Evolutionary conservation across 331 rosid species (phyloP), one percentile per base, ranked within the genome.

Genomic region (Rosa hybrid): DNA sequence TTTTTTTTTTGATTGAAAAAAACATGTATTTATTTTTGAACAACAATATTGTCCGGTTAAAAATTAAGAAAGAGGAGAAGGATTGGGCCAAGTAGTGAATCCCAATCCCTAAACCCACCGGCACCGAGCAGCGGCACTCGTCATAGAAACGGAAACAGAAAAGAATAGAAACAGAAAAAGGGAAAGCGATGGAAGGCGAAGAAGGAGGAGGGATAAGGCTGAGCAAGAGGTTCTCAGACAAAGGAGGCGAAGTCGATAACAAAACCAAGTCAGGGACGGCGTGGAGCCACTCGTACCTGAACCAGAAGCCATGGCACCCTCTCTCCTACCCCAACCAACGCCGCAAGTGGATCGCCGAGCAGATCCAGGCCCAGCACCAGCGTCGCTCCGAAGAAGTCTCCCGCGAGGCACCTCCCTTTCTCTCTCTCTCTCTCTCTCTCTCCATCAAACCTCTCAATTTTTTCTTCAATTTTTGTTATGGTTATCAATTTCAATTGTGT

Each of bases 241-340:
- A 85, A 1, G 80, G 68, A 14, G 97, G 93, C 14, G 97, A 95
- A 62, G 98, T 95, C 7, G 98, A 95, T 63, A 92, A 89, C 90
- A 95, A 91, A 85, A 84, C 79, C 68, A 92, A 95, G 83, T 81
- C 98, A 0, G 99, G 99, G 62, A 95, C 98, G 0, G 99, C 99
- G 0, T 95, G 99, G 98, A 95, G 99, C 87, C 99, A 95, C 76
- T 90, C 94, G 0, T 95, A 78, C 82, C 93, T 95, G 13, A 95
- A 95, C 82, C 98, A 95, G 89, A 95, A 95, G 91, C 98, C 98
- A 49, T 95, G 99, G 99, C 99, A 95, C 75, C 99, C 97, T 78
- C 96, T 95, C 49, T 95, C 99, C 48, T 95, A 95, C 87, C 98
- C 99, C 39, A 95, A 95, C 80, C 99, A 95, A 76, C 97, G 97